These are phyloP conservation scores for Trebouxia gelatinosa DNA, from an alignment of 163 green algal species.

Conservation along the genomic window DNA sequence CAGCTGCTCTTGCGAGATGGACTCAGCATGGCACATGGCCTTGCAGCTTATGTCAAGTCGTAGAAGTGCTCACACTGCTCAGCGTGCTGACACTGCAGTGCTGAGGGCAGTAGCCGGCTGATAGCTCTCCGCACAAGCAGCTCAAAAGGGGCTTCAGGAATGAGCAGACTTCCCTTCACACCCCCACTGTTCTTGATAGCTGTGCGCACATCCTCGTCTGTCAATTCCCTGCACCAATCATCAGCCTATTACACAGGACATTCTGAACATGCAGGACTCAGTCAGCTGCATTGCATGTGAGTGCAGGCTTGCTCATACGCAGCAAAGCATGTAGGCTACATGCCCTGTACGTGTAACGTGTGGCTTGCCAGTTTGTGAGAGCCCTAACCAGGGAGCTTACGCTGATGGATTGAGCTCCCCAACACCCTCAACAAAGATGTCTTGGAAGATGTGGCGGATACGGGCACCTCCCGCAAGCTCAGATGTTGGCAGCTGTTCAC, in stretches of 20 bases:
- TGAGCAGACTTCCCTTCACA: slow-evolving; percentile 78
- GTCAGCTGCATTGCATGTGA: background rate
- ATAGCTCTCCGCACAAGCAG: slow-evolving; percentile 87
- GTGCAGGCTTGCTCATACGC: no score
- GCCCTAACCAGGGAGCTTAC: slow-evolving; percentile 22
- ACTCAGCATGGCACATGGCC: no score
- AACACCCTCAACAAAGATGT: slow-evolving; percentile 85
- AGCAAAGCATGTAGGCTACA: no score
- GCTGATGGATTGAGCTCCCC: slow-evolving; percentile 65
- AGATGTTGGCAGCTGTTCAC: slow-evolving; percentile 68
- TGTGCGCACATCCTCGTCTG: slow-evolving; percentile 87
- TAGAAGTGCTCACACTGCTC: slow-evolving; percentile 73
- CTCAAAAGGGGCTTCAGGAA: slow-evolving; percentile 96
- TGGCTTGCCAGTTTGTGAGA: no score
- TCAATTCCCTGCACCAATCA: slow-evolving; percentile 77
- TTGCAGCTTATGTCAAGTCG: no score
- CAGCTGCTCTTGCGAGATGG: no score
- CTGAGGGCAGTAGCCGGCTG: slow-evolving; percentile 72
- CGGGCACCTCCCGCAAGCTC: slow-evolving; percentile 85
- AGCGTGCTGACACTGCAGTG: slow-evolving; percentile 85
- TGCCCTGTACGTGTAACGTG: no score
- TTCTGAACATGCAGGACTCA: background rate
- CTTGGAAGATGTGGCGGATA: slow-evolving; percentile 90
- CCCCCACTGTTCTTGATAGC: slow-evolving; percentile 94
- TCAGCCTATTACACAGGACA: no score